Evolutionary conservation across 257 asterid species (phyloP), one percentile per base, ranked within the genome.

Genomic region (Lantana camara): DNA sequence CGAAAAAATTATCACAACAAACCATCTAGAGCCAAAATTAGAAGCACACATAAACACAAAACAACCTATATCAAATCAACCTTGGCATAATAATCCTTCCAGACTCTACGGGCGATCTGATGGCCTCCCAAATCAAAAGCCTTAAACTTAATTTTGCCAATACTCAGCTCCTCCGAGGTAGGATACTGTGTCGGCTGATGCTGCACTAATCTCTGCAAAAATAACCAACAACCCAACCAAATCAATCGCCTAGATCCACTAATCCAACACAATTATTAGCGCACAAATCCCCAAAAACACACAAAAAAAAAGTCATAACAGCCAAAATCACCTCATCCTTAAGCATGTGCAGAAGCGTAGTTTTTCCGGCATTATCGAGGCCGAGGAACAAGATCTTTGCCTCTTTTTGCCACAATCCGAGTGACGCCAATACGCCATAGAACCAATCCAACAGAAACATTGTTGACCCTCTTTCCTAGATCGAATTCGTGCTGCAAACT

Each of bases 131-230:
- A 77, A 74, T 80, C 86, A 41, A 80, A 80, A 37, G 86, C 82
- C 63, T 80, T 77, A 69, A 80, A 80, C 76, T 80, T 80, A 35
- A 80, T 76, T 71, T 80, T 74, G 8, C 86, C 86, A 32, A 80
- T 76, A 29, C 86, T 80, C 60, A 80, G 80, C 86, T 81, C 86
- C 38, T 81, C 83, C 68, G 79, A 77, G n/a, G 86, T 77, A 56
- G 86, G 86, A 75, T 81, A 69, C 60, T 81, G 86, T 17, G 86
- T 81, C 73, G 86, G 83, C 74, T 79, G 85, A 66, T 79, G 85
- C 80, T 79, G 85, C 40, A 79, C 85, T 62, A 79, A 57, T 57
- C 82, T 73, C 82, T 79, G 85, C 55, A 59, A 32, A 53, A 60
- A 4, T 10, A 70, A 27, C 51, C 27, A 30, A 22, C 55, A 44